phyloP scores from a whole-genome alignment of 2,329 filamentous ascomycete genomes.

The Nigrospora osmanthi region DNA sequence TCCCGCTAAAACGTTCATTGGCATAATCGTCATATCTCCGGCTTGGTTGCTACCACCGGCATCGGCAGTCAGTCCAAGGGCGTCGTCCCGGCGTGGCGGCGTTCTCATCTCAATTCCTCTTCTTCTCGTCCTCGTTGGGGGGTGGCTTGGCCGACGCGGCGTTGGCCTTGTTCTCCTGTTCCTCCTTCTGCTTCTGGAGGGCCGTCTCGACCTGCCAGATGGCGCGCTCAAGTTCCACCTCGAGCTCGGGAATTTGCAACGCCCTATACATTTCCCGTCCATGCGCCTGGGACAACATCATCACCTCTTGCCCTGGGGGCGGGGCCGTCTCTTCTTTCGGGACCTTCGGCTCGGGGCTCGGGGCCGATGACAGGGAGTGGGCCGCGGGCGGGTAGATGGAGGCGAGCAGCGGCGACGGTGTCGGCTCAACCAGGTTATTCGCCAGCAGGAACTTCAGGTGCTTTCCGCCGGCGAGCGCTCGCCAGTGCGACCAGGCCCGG shows the following conservation, averaged over 20 bases:
- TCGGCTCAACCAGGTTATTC: constrained; percentile 59
- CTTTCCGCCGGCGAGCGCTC: constrained; percentile 75
- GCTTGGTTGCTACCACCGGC: no score
- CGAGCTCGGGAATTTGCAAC: constrained; percentile 61
- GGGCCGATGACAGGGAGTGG: neutral
- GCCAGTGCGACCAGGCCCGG: constrained; percentile 86
- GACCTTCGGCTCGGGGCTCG: neutral
- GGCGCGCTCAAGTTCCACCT: constrained; percentile 66
- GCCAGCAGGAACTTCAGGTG: constrained; percentile 76
- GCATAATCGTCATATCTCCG: no score
- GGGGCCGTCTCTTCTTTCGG: neutral
- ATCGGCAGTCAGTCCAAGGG: no score
- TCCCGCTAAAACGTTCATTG: no score
- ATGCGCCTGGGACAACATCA: constrained; percentile 44
- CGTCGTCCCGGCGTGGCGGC: no score
- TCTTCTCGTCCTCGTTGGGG: constrained; percentile 1
- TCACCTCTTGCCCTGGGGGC: constrained; percentile 9
- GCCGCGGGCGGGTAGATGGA: constrained; percentile 51
- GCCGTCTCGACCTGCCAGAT: constrained; percentile 62
- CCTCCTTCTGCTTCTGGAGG: constrained; percentile 26
- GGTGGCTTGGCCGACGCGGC: constrained; percentile 1
- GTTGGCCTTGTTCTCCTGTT: constrained; percentile 9
- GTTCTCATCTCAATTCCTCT: neutral
- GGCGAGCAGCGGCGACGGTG: constrained; percentile 64
- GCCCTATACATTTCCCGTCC: constrained; percentile 51